These are phyloP conservation scores for Phytophthora hybrid DNA, from an alignment of 352 stramenopile species.

Conservation along the genomic window DNA sequence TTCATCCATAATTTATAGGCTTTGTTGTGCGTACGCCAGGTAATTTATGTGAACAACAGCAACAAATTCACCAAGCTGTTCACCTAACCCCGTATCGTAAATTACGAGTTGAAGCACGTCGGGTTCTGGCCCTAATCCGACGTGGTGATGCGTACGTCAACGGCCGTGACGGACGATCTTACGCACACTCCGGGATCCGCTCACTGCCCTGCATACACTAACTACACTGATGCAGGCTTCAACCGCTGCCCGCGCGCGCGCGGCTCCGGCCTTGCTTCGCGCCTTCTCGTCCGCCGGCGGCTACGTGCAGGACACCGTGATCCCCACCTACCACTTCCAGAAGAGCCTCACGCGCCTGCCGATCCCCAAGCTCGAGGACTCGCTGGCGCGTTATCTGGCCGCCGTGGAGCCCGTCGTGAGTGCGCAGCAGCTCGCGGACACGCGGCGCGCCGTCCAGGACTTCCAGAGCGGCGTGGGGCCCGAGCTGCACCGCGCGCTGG, in stretches of 20 bases:
- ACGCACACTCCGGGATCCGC: slow-evolving; percentile 22
- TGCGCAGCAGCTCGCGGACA: slow-evolving; percentile 61
- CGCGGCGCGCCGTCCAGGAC: slow-evolving; percentile 57
- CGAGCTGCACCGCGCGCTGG: slow-evolving; percentile 76
- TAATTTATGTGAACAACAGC: no score
- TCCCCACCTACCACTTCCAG: slow-evolving; percentile 91
- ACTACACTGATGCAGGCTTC: slow-evolving; percentile 13
- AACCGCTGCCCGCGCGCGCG: neutral
- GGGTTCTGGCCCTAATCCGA: slow-evolving; percentile 11
- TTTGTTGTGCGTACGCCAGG: no score
- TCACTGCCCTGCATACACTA: neutral
- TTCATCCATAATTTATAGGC: no score
- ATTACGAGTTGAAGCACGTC: slow-evolving; percentile 10
- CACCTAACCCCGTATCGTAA: no score
- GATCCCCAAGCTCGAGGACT: slow-evolving; percentile 90
- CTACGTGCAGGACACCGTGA: slow-evolving; percentile 89
- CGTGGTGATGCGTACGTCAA: slow-evolving; percentile 10
- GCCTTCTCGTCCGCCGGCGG: slow-evolving; percentile 35
- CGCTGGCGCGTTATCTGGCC: slow-evolving; percentile 78
- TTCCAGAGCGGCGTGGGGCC: slow-evolving; percentile 70
- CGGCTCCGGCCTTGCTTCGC: slow-evolving; percentile 19
- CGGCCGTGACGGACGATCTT: neutral
- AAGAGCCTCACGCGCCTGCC: slow-evolving; percentile 85
- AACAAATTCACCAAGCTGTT: no score
- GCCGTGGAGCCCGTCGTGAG: slow-evolving; percentile 81